phyloP scores from a whole-genome alignment of 345 rosid species.

The Aegle marmelos region DNA sequence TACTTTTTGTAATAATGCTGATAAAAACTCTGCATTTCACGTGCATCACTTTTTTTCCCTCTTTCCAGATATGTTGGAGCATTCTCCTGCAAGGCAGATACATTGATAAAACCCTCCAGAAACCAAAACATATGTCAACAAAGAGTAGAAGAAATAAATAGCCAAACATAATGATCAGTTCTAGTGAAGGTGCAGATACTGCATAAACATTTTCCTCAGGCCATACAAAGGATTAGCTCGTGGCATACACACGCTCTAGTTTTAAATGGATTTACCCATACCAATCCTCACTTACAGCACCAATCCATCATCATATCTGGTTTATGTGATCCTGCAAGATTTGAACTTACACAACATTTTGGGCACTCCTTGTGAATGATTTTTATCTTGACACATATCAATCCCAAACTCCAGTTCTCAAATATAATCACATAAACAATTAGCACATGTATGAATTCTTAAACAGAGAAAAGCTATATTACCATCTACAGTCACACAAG shows the following conservation, averaged over 20 bases:
- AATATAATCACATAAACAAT: not conserved
- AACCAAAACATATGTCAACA: not conserved
- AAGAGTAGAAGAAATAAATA: not conserved
- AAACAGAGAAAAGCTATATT: not conserved
- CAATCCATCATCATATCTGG: not conserved
- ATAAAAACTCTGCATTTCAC: slow-evolving; percentile 91
- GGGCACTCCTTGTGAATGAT: not conserved
- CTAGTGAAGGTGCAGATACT: not conserved
- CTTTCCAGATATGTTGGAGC: slow-evolving; percentile 76
- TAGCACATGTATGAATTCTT: not conserved
- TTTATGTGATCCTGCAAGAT: not conserved
- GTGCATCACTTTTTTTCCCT: slow-evolving; percentile 82
- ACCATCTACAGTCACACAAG: not conserved
- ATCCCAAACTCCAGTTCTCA: not conserved
- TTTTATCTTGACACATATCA: not conserved
- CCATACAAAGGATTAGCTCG: not conserved
- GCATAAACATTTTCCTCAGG: not conserved
- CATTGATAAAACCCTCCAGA: not conserved
- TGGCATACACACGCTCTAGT: not conserved
- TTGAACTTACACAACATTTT: not conserved
- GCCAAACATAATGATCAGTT: not conserved
- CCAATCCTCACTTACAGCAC: not conserved
- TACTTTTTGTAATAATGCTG: slow-evolving; percentile 85
- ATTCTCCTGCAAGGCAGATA: slow-evolving; percentile 50
- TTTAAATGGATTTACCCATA: not conserved